Base-by-base conservation (phyloP, 1,139 yeast genomes). In the Lodderomyces theae region DNA sequence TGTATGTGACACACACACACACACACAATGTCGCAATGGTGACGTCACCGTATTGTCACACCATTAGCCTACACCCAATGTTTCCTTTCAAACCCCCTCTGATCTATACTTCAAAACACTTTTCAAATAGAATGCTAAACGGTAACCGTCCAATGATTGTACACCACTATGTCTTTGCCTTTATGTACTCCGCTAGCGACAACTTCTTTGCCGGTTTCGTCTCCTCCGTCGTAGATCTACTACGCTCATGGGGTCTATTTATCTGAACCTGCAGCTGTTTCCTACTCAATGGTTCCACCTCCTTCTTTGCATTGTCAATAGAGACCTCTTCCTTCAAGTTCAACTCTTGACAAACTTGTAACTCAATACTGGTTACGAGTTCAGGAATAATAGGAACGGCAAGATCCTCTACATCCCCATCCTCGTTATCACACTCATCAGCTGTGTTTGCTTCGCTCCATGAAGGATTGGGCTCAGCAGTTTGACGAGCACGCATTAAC, bases 111-210 rank as follows among this genome's bases (percentile, higher is more conserved):
- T n/a, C n/a, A n/a, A n/a, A n/a, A n/a, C n/a, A n/a, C n/a, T n/a
- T n/a, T n/a, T n/a, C n/a, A n/a, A n/a, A n/a, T n/a, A n/a, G n/a
- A n/a, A n/a, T n/a, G n/a, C n/a, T n/a, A n/a, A n/a, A n/a, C n/a
- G n/a, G n/a, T n/a, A n/a, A n/a, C 26, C 11, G 13, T 26, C 10
- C n/a, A 12, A 4, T 3, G 10, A 26, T 26, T 26, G 13, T 12
- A 26, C 29, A 26, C 29, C 4, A 15, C 31, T 28, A 28, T 9
- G 31, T 6, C 31, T 28, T 28, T 28, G 31, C 23, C 25, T 39
- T 39, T 58, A 81, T 82, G 60, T 86, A 86, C 56, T 86, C 95
- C 1, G 95, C 95, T 62, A 87, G 82, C 26, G 90, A 83, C 46
- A 86, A 65, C 60, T 86, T 85, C 66, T 86, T 86, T 48, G 74